phyloP scores from a whole-genome alignment of 192 early-diverging fungal species.

The Pilaira anomala region DNA sequence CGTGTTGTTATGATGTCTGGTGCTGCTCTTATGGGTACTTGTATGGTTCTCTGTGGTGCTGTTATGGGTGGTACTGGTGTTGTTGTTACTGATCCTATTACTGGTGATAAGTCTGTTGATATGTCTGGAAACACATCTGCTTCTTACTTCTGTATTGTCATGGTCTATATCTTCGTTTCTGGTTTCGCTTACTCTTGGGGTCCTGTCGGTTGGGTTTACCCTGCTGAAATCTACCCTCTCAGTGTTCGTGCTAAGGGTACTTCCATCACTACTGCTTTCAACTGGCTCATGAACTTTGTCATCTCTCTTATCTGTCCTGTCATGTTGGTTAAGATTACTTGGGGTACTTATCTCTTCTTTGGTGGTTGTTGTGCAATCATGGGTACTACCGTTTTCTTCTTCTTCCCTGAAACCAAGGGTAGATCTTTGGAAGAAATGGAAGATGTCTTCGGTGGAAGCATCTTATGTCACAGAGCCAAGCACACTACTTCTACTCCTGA shows the following conservation, averaged over 20 bases:
- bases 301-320: slow-evolving; percentile 71
- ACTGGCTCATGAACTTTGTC: slow-evolving; percentile 83
- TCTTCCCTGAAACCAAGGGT: slow-evolving; percentile 82
- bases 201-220: slow-evolving; percentile 88
- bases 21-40: slow-evolving; percentile 57
- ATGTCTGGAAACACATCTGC: slow-evolving; percentile 10
- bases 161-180: slow-evolving; percentile 52
- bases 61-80: slow-evolving; percentile 43
- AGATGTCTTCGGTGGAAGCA: slow-evolving; percentile 51
- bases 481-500: not conserved
- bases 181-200: slow-evolving; percentile 86
- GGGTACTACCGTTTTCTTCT: slow-evolving; percentile 55
- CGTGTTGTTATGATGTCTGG: slow-evolving; percentile 71
- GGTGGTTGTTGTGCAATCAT: slow-evolving; percentile 55
- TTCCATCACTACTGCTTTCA: slow-evolving; percentile 75
- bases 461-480: slow-evolving; percentile 1
- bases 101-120: slow-evolving; percentile 14
- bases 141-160: slow-evolving; percentile 42
- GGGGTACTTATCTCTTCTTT: slow-evolving; percentile 67
- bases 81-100: slow-evolving; percentile 12
- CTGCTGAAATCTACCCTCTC: slow-evolving; percentile 88
- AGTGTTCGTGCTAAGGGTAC: slow-evolving; percentile 82
- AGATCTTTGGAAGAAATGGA: slow-evolving; percentile 87
- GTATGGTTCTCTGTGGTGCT: slow-evolving; percentile 23
- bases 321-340: slow-evolving; percentile 59